Evolutionary conservation across 306 rosid species (phyloP).

Genomic region (Pterocarpus macrocarpus): DNA sequence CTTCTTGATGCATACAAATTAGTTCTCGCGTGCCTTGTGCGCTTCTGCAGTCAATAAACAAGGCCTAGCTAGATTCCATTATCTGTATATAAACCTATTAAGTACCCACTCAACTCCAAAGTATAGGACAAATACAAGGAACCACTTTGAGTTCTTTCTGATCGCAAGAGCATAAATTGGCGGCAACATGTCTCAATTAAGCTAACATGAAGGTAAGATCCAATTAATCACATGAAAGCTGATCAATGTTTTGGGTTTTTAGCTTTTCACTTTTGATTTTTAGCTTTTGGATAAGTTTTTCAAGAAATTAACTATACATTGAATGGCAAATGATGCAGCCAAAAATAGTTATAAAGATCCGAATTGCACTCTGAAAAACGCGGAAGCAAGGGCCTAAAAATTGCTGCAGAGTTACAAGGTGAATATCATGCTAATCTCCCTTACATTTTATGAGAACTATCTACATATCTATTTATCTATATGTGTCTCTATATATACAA

Average conservation of each 20-base stretch:
- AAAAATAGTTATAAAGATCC: constrained; percentile 40
- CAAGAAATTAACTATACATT: neutral
- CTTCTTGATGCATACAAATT: too few species aligned
- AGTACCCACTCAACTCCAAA: constrained; percentile 9
- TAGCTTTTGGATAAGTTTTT: neutral
- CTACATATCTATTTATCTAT: too few species aligned
- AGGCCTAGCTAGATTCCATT: too few species aligned
- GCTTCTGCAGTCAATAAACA: too few species aligned
- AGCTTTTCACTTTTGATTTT: neutral
- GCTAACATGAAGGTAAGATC: constrained; percentile 45
- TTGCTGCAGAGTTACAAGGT: constrained; percentile 46
- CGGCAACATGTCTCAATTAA: neutral
- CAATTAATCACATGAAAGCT: neutral
- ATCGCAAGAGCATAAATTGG: neutral
- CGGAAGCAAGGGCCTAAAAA: constrained; percentile 47
- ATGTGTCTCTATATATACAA: too few species aligned
- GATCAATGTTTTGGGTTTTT: neutral
- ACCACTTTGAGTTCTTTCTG: constrained; percentile 8
- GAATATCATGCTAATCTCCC: neutral
- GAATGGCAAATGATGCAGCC: constrained; percentile 36
- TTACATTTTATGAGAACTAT: too few species aligned
- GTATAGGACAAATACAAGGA: constrained; percentile 25
- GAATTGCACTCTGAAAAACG: constrained; percentile 45
- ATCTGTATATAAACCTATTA: neutral
- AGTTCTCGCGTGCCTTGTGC: too few species aligned